phyloP scores from a whole-genome alignment of 352 stramenopile genomes.

The Pythium aristosporum region DNA sequence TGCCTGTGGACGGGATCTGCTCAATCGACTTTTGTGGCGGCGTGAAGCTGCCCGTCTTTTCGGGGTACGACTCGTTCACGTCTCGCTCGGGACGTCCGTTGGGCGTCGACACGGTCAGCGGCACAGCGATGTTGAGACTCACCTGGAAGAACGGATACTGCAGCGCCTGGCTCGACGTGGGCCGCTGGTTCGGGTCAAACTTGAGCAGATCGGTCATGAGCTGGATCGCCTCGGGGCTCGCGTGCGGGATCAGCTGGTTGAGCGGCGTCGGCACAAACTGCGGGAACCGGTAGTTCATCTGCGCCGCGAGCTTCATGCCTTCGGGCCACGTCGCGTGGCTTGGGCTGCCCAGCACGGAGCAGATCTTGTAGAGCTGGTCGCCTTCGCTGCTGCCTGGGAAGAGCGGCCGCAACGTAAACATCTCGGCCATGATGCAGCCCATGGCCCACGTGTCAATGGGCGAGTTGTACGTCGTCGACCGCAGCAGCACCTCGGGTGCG shows the following conservation, averaged over 20 bases:
- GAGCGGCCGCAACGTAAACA: constrained; percentile 95
- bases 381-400: constrained; percentile 97
- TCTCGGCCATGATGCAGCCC: constrained; percentile 98
- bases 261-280: constrained; percentile 92
- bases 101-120: constrained; percentile 68
- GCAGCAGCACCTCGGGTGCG: constrained; percentile 96
- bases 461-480: constrained; percentile 94
- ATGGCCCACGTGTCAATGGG: constrained; percentile 97
- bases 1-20: constrained; percentile 42
- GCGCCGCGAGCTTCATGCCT: constrained; percentile 92
- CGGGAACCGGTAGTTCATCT: constrained; percentile 96
- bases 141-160: constrained; percentile 96
- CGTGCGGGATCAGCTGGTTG: constrained; percentile 88
- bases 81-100: constrained; percentile 47
- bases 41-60: constrained; percentile 52
- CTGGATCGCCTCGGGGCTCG: constrained; percentile 87
- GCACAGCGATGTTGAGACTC: constrained; percentile 71
- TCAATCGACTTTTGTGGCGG: constrained; percentile 57
- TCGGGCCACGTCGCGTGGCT: constrained; percentile 91
- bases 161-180: constrained; percentile 91
- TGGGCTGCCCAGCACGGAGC: constrained; percentile 92
- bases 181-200: constrained; percentile 92
- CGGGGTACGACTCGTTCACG: constrained; percentile 23
- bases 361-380: constrained; percentile 98
- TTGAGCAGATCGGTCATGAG: constrained; percentile 93